Evolutionary conservation across 805 yeast species (phyloP), one percentile per base, ranked within the genome.

Genomic region (Wickerhamomyces subpelliculosus): DNA sequence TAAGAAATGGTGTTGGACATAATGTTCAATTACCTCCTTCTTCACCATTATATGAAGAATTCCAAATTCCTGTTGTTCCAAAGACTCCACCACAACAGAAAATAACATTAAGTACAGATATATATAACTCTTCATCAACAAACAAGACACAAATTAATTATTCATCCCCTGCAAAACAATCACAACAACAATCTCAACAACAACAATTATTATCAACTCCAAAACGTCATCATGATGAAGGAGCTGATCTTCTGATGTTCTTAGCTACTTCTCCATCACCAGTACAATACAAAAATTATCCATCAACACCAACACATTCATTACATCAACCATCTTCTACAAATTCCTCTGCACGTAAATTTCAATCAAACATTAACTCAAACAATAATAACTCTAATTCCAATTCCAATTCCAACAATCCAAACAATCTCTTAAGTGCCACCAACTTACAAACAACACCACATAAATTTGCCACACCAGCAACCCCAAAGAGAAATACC

Each of bases 201-300:
- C 32, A 35, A 21, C n/a, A n/a, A n/a, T n/a, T n/a, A n/a, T 37
- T 44, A 4, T 48, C 57, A 2, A 54, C 57, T 1, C 58, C 58
- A 12, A 53, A 53, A 22, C 42, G 38, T 13, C 38, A 43, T 2
- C 45, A 51, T 18, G 68, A 66, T 35, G 93, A 84, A 58, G 95
- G 94, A 12, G 95, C 94, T 1, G 90, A 82, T 55, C 62, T 86
- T 43, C 68, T 86, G 44, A 73, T 86, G 75, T 86, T 75, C 58
- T 65, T 86, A 48, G 94, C 95, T 2, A 82, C 89, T 7, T 83
- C 93, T 8, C 95, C 95, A 2, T 75, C 84, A 0, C 84, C 84
- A 1, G 48, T 44, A 7, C 57, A 53, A 29, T 49, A 52, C 38
- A 38, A 42, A 19, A 44, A 48, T 27, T 42, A 43, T 17, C 53